Evolutionary conservation across 371 early-diverging fungal genomes (phyloP), one percentile per base, ranked within the genome.

Genomic region (Mucor racemosus): DNA sequence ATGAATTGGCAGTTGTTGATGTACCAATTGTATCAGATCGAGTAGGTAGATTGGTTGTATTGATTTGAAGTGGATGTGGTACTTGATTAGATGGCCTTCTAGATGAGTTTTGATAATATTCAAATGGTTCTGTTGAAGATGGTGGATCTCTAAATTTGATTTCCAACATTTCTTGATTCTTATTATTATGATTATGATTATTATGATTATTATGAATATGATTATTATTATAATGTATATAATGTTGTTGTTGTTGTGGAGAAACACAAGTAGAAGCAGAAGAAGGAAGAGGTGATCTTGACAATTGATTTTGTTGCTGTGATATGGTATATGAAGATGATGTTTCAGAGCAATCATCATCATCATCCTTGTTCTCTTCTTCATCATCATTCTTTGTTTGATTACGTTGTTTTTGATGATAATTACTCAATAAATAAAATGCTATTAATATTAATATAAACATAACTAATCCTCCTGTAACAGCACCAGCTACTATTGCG

Each of bases 401-500:
- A 26, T 53, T 53, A 26, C 36, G 55, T 46, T 36, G 33, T 19
- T 53, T 41, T 55, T 66, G 53, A 26, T 75, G 73, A 46, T 76
- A 69, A 35, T 66, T 60, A 55, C 76, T 73, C 14, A 76, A 58
- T 40, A 80, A 54, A 62, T 80, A 77, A 15, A 80, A 56, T 4
- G 71, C 75, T 10, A 78, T 66, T 11, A 80, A 56, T 10, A 80
- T 68, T 8, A 78, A 62, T 11, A 80, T 40, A 31, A 80, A 66
- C 6, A 74, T 76, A 19, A 76, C 80, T 1, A 80, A 31, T 13
- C 78, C 73, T 17, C 76, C 78, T 26, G 76, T 78, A 2, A 80
- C 76, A 0, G 80, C 77, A 8, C 80, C 80, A 13, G 78, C 74
- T 64, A 80, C 74, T n/a, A 77, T 77, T 7, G 71, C 77, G 38